Evolutionary conservation across 805 yeast species (phyloP).

Genomic region (Kazachstania africana): DNA sequence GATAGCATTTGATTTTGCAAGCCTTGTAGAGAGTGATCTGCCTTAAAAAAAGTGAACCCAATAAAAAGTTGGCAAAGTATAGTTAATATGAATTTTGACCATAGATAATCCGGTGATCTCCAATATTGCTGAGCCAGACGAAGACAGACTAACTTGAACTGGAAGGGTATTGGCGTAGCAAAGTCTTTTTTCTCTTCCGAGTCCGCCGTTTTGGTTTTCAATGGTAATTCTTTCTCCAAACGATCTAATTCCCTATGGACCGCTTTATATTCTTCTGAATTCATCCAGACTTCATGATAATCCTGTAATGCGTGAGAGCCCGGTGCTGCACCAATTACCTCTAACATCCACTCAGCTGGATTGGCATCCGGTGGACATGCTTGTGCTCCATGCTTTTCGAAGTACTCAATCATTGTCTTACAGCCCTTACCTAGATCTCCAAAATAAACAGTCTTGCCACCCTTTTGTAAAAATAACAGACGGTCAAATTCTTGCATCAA

Average conservation of each 20-base stretch:
- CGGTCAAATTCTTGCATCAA: conserved; percentile 69
- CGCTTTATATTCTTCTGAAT: conserved; percentile 48
- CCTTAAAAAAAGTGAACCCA: conserved; percentile 65
- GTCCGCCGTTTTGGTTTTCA: conserved; percentile 18
- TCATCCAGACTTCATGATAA: conserved; percentile 66
- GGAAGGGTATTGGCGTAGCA: conserved; percentile 35
- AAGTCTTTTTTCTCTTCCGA: conserved; percentile 28
- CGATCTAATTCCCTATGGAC: conserved; percentile 46
- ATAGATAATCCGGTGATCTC: conserved; percentile 53
- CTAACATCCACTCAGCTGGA: conserved; percentile 90
- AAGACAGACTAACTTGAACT: conserved; percentile 34
- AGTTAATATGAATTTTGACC: conserved; percentile 47
- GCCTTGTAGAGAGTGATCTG: conserved; percentile 50
- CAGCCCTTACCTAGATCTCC: conserved; percentile 57
- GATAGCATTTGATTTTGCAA: conserved; percentile 76
- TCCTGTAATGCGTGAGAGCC: conserved; percentile 65
- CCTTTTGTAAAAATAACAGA: conserved; percentile 53
- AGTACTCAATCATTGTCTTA: conserved; percentile 46
- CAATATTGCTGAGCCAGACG: conserved; percentile 56
- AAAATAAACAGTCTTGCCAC: conserved; percentile 66
- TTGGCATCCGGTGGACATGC: conserved; percentile 59
- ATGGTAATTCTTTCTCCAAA: conserved; percentile 49
- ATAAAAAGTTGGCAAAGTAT: conserved; percentile 48
- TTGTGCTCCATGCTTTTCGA: conserved; percentile 54
- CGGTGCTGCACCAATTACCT: conserved; percentile 74